Evolutionary conservation across 495 filamentous ascomycete genomes (phyloP).

Genomic region (Aeminium ludgeri): DNA sequence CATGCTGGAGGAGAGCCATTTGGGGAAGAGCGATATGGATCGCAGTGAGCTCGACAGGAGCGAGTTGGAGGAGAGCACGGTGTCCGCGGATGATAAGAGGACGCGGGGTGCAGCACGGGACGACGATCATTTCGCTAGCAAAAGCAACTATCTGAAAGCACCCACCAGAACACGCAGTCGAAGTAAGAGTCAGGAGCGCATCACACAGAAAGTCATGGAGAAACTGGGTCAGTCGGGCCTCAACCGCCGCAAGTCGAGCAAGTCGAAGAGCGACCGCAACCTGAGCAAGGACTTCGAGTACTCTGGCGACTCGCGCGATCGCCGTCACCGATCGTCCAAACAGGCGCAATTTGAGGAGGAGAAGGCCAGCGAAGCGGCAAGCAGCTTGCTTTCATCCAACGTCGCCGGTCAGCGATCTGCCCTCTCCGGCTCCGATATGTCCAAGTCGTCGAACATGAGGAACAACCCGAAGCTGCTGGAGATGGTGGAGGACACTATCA

Average conservation of each 20-base stretch:
- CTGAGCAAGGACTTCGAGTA: slow-evolving; percentile 44
- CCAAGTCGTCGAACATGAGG: slow-evolving; percentile 49
- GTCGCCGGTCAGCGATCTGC: slow-evolving; percentile 60
- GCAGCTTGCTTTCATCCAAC: slow-evolving; percentile 55
- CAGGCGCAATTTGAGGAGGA: slow-evolving; percentile 41
- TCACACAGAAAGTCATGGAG: slow-evolving; percentile 54
- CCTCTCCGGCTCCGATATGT: slow-evolving; percentile 48
- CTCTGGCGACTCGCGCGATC: slow-evolving; percentile 32
- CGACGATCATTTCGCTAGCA: slow-evolving; percentile 10
- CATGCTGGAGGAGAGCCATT: slow-evolving; percentile 52
- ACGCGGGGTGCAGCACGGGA: slow-evolving; percentile 1
- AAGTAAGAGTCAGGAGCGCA: slow-evolving; percentile 57
- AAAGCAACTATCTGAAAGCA: slow-evolving; percentile 43
- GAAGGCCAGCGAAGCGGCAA: slow-evolving; percentile 50
- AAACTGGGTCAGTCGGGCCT: slow-evolving; percentile 29
- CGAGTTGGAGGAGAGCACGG: slow-evolving; percentile 14
- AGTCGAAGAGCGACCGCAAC: slow-evolving; percentile 33
- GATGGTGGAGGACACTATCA: slow-evolving; percentile 91
- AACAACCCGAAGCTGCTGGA: slow-evolving; percentile 93
- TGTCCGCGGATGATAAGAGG: background rate
- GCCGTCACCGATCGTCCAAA: slow-evolving; percentile 39
- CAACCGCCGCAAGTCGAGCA: slow-evolving; percentile 31
- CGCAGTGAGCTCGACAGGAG: slow-evolving; percentile 16
- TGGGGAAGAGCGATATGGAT: slow-evolving; percentile 29
- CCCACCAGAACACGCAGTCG: slow-evolving; percentile 48